Percentiles rank a stretch among this genome's conserved stretches.
These are phyloP conservation scores for Penstemon davidsonii DNA, from an alignment of 257 asterid genomes.

Conservation along the genomic window DNA sequence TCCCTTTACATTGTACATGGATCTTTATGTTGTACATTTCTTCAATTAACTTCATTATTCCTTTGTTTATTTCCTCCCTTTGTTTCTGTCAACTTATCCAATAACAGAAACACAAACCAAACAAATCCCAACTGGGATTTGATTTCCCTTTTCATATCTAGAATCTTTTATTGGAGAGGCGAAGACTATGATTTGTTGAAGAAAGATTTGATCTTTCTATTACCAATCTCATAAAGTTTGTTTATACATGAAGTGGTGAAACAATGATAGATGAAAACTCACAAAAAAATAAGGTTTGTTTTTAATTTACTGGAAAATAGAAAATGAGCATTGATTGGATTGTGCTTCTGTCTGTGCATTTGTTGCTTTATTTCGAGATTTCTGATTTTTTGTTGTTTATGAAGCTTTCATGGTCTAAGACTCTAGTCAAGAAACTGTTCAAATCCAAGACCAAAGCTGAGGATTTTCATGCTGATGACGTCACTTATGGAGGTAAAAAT, in stretches of 20 bases:
- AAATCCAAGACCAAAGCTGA: conserved; percentile 76
- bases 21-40: conserved; percentile 42
- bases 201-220: conserved; percentile 38
- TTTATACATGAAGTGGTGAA: conserved; percentile 56
- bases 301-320: background rate
- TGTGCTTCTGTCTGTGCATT: conserved; percentile 32
- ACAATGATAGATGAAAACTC: conserved; percentile 85
- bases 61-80: conserved; percentile 24
- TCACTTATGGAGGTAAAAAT: conserved; percentile 53
- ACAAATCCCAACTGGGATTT: conserved; percentile 26
- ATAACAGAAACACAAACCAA: conserved; percentile 24
- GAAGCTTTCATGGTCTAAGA: conserved; percentile 87
- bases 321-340: conserved; percentile 34
- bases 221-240: conserved; percentile 22
- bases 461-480: conserved; percentile 93
- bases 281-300: conserved; percentile 84
- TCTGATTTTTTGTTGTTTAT: conserved; percentile 33
- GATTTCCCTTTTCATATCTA: conserved; percentile 19
- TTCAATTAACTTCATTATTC: conserved; percentile 29
- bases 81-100: conserved; percentile 28
- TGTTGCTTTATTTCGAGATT: conserved; percentile 31
- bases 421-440: conserved; percentile 95
- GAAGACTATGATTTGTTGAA: conserved; percentile 21
- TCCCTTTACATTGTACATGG: conserved; percentile 28
- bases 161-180: conserved; percentile 6